Base-by-base conservation (phyloP, 1,284 basidiomycete genomes). In the Tylopilus orsonianus region DNA sequence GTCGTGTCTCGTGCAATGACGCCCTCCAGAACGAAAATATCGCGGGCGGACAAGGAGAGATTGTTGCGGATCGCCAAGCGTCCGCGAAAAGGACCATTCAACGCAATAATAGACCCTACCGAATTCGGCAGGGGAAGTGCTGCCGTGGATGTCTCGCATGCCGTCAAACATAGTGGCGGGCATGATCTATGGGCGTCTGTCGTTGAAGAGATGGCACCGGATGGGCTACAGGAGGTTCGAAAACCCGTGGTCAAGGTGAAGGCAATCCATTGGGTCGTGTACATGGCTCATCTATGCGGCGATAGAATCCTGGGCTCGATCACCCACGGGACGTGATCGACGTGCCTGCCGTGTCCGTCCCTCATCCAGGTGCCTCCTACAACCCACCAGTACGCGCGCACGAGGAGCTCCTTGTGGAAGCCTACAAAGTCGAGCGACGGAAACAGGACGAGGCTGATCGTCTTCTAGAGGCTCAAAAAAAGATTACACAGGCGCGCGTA, bases 311-410 rank as follows among this genome's bases (percentile, higher is more conserved):
- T n/a, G 60, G 67, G 1, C 59, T 71, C 5, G 64, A 67, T 20
- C 73, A 79, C 50, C 77, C 78, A 0, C 75, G 77, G 37, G 73
- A 77, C 14, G 47, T 67, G 19, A 90, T 89, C 46, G 69, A 75
- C 8, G 54, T 85, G 0, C 80, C 86, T 4, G 86, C 90, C 0
- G 78, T 95, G 2, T 68, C 79, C 1, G 68, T 81, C 6, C 96
- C 96, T 0, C 90, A 92, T 56, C 83, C 85, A 23, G 96, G 96
- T 16, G 80, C 86, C 6, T 95, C 92, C n/a, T 98, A 99, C 70
- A 98, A 98, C 67, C 96, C 96, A 0, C 81, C 85, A 0, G 82
- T 80, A 13, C 77, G 80, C 8, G 81, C 86, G 1, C 92, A 97
- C 65, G 80, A 85, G 49, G 81, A 82, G 38, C 80, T 97, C 2